Base-by-base conservation (phyloP, 1,139 yeast species). In the Taphrina communis region DNA sequence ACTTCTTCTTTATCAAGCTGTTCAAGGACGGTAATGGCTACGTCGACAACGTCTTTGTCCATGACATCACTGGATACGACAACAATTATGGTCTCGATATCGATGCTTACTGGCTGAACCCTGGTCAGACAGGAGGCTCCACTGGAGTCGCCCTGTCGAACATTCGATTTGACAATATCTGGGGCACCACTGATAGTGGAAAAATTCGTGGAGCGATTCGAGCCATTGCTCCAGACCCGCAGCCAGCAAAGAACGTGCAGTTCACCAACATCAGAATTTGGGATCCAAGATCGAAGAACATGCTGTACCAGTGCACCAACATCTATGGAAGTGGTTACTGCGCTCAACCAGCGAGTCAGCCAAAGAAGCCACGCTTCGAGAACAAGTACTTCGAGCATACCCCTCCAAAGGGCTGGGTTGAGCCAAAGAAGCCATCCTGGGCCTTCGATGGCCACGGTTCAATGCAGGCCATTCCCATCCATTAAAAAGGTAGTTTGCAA, bases 131-230 rank as follows among this genome's bases (percentile, higher is more conserved):
- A 36, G 58, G 58, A 17, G 58, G 58, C n/a, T 17, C 58, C 11
- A 53, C 58, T 35, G 58, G 58, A 19, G 58, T 53, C 12, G 38
- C 38, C 17, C 36, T 56, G n/a, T 56, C 60, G 19, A 56, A 56
- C 36, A 38, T 56, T 35, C 38, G 50, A 9, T 56, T 56, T 31
- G 36, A 56, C 50, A 41, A 56, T 19, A 14, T 56, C 21, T 19
- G 14, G 25, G 60, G 60, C 8, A 56, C 60, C n/a, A 19, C 36
- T 14, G 6, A 38, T 14, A 39, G 38, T 19, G 60, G 60, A 31
- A 17, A 38, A 5, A n/a, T 17, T 36, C 60, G 60, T 38, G 60
- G 60, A 41, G 60, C 50, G 19, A 41, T 56, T 17, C 46, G 36
- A 1, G 60, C 50, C 36, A 38, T 39, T 2, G 50, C 36, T 7